Evolutionary conservation across 768 basidiomycete genomes (phyloP), one percentile per base, ranked within the genome.

Genomic region (Boletus patriciae): DNA sequence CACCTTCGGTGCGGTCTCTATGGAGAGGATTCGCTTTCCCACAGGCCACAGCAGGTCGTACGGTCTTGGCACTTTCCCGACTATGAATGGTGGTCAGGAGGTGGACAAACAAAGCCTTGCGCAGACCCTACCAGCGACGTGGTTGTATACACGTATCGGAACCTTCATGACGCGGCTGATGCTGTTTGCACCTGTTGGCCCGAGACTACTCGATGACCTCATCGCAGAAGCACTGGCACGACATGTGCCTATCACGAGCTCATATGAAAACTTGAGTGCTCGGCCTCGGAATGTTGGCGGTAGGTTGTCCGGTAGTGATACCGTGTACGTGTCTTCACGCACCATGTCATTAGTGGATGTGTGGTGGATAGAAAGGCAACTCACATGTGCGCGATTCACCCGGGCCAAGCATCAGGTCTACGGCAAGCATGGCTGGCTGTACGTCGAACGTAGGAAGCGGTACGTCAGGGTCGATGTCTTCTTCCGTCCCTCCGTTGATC

Each of bases 211-310:
- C 49, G 72, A 65, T 37, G 68, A 69, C 49, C 62, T 53, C 63
- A 63, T 62, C 37, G 56, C 64, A 34, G 74, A 59, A 10, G 66
- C 46, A 40, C 77, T 76, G 13, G 88, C 84, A 13, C 91, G 81
- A 71, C 89, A 95, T 0, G 91, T 87, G 2, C 94, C 94, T 2
- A 98, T 81, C n/a, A 90, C 78, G 13, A 99, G 82, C 61, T 94
- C 87, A 67, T 98, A 98, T 4, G 88, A 88, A 68, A 99, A 95
- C 65, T 79, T 81, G 57, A 98, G 77, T 4, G 87, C 80, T 43
- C 89, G 86, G 3, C 97, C 96, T 45, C 83, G 82, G 74, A 91
- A 97, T 0, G 94, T 93, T 0, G 97, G 97, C 2, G 97, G 97
- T 0, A 98, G 76, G 54, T 83, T 83, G 12, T 83, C 77, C 0